A percentile compares a stretch with the other conserved stretches of the same genome.
These are phyloP conservation scores for Xylaria telfairii DNA, from an alignment of 495 filamentous ascomycete genomes.

Conservation along the genomic window DNA sequence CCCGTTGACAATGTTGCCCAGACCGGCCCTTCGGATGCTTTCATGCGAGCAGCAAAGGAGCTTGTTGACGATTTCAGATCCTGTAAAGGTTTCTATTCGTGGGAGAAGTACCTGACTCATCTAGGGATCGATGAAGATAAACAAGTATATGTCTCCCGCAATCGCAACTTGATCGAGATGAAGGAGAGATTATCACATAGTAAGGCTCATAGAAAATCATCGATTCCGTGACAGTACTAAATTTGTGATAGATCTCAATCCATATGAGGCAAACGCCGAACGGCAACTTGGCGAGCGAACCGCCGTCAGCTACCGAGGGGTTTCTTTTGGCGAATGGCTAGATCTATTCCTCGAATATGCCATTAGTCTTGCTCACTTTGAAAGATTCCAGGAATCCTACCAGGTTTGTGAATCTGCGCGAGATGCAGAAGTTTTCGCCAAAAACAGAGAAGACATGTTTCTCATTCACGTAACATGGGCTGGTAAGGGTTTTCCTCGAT, in stretches of 20 bases:
- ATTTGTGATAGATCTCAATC: slow-evolving; percentile 29
- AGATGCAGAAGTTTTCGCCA: slow-evolving; percentile 79
- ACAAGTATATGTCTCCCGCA: slow-evolving; percentile 54
- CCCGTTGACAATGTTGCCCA: background rate
- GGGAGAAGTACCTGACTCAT: slow-evolving; percentile 72
- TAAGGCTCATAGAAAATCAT: slow-evolving; percentile 30
- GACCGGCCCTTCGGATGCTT: slow-evolving; percentile 28
- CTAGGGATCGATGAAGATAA: slow-evolving; percentile 65
- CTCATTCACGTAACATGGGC: slow-evolving; percentile 83
- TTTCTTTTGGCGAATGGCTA: slow-evolving; percentile 82
- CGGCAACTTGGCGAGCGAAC: slow-evolving; percentile 32
- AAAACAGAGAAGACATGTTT: slow-evolving; percentile 67
- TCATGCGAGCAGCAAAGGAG: slow-evolving; percentile 73
- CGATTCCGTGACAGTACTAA: slow-evolving; percentile 25
- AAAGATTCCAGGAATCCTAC: slow-evolving; percentile 70
- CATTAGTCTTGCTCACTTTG: slow-evolving; percentile 67
- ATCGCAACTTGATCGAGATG: slow-evolving; percentile 72
- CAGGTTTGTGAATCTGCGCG: slow-evolving; percentile 74
- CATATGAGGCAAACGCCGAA: slow-evolving; percentile 28
- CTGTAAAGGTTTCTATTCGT: slow-evolving; percentile 77
- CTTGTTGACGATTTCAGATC: slow-evolving; percentile 81
- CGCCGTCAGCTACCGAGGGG: slow-evolving; percentile 67
- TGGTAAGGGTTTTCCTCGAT: slow-evolving; percentile 50
- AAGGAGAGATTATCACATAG: slow-evolving; percentile 66
- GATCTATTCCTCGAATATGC: slow-evolving; percentile 91